A percentile compares a stretch with the other conserved stretches of the same genome.
phyloP scores from a whole-genome alignment of 805 yeast species.

The Kazachstania kunashirensis region DNA sequence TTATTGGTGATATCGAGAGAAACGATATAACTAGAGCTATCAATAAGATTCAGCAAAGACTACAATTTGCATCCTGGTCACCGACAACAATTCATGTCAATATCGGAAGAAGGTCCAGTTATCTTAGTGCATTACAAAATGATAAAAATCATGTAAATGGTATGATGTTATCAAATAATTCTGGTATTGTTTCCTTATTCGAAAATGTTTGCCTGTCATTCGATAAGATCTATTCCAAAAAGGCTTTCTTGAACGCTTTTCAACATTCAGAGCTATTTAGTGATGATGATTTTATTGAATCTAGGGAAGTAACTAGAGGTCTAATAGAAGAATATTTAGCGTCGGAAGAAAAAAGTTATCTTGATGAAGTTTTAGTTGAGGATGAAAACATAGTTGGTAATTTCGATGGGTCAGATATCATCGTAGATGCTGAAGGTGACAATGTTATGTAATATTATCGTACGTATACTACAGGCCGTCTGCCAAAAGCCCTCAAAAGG shows the following conservation, averaged over 20 bases:
- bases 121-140: slow-evolving; percentile 12
- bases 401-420: background rate
- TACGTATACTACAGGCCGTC: too few species aligned
- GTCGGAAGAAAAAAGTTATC: slow-evolving; percentile 46
- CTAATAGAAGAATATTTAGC: slow-evolving; percentile 71
- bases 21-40: slow-evolving; percentile 63
- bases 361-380: slow-evolving; percentile 31
- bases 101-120: slow-evolving; percentile 64
- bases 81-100: slow-evolving; percentile 73
- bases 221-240: slow-evolving; percentile 67
- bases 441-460: slow-evolving; percentile 13
- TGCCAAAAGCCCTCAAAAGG: too few species aligned
- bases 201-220: slow-evolving; percentile 62
- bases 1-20: slow-evolving; percentile 54
- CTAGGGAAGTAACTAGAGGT: slow-evolving; percentile 64
- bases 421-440: slow-evolving; percentile 26
- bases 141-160: slow-evolving; percentile 55
- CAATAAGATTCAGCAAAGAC: slow-evolving; percentile 51
- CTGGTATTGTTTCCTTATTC: slow-evolving; percentile 61
- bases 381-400: slow-evolving; percentile 30
- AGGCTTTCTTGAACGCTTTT: slow-evolving; percentile 79
- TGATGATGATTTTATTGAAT: slow-evolving; percentile 63
- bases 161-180: slow-evolving; percentile 71
- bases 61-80: slow-evolving; percentile 79
- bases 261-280: slow-evolving; percentile 34